Evolutionary conservation across 352 stramenopile genomes (phyloP).

Genomic region (Phytophthora agathidicida): DNA sequence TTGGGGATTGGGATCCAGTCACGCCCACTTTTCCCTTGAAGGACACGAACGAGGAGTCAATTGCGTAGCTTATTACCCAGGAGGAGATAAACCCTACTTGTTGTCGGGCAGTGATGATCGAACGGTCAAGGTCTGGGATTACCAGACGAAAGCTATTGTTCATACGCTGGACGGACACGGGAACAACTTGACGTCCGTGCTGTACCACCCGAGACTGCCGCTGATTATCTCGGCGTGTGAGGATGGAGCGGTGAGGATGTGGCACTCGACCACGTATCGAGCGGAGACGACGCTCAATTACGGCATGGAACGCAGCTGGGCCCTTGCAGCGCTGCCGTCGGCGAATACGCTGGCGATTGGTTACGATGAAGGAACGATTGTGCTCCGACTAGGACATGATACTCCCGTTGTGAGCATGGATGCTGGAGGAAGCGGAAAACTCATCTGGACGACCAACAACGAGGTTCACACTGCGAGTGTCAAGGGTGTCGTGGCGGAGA

Average conservation of each 20-base stretch:
- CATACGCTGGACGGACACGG: slow-evolving; percentile 98
- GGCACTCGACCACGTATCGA: slow-evolving; percentile 94
- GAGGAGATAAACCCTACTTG: slow-evolving; percentile 99
- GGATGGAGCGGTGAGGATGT: slow-evolving; percentile 96
- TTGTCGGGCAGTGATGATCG: slow-evolving; percentile 96
- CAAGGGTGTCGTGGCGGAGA: slow-evolving; percentile 85
- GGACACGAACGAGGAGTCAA: slow-evolving; percentile 98
- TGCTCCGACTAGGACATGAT: slow-evolving; percentile 98
- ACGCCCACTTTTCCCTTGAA: slow-evolving; percentile 93
- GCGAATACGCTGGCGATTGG: slow-evolving; percentile 95
- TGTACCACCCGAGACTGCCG: slow-evolving; percentile 99
- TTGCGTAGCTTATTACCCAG: slow-evolving; percentile 99
- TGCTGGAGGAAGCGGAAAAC: slow-evolving; percentile 88
- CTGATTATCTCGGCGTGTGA: slow-evolving; percentile 98
- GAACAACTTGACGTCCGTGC: slow-evolving; percentile 98
- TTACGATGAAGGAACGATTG: slow-evolving; percentile 95
- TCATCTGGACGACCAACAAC: slow-evolving; percentile 99
- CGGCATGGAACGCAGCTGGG: slow-evolving; percentile 98
- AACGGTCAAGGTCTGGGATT: slow-evolving; percentile 99
- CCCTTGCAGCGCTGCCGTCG: slow-evolving; percentile 82
- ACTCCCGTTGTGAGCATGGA: slow-evolving; percentile 99
- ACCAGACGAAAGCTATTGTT: slow-evolving; percentile 99
- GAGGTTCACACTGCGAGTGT: slow-evolving; percentile 96
- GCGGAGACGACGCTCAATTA: slow-evolving; percentile 99
- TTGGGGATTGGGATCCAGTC: slow-evolving; percentile 90